These are phyloP conservation scores for Soucietia sequanensis DNA, from an alignment of 805 yeast species.

Conservation along the genomic window DNA sequence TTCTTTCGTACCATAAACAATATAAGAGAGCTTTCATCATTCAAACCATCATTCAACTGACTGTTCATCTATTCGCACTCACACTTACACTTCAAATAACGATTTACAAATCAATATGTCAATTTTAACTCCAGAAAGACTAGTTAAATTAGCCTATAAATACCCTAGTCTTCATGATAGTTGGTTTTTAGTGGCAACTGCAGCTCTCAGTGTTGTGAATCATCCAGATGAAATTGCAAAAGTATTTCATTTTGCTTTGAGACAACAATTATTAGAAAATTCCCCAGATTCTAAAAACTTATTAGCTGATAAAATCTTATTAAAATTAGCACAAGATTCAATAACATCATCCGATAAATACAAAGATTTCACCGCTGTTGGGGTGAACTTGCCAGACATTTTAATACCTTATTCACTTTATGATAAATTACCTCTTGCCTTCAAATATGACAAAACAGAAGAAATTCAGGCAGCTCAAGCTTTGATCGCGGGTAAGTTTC, in stretches of 20 bases:
- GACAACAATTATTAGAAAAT: slow-evolving; percentile 41
- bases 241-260: slow-evolving; percentile 66
- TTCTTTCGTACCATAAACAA: too few relatives aligned
- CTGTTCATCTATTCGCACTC: too few relatives aligned
- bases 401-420: slow-evolving; percentile 38
- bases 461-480: slow-evolving; percentile 37
- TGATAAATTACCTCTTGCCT: slow-evolving; percentile 36
- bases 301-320: slow-evolving; percentile 31
- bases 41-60: too few relatives aligned
- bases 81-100: neutral
- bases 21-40: too few relatives aligned
- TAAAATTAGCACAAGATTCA: slow-evolving; percentile 39
- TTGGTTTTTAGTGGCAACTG: slow-evolving; percentile 82
- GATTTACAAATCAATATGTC: slow-evolving; percentile 10
- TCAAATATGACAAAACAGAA: slow-evolving; percentile 29
- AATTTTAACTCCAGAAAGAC: slow-evolving; percentile 52
- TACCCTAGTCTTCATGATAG: slow-evolving; percentile 53
- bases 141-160: slow-evolving; percentile 49
- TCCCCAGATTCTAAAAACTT: slow-evolving; percentile 19
- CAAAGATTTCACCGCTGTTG: slow-evolving; percentile 38
- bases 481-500: slow-evolving; percentile 49
- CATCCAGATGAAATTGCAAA: slow-evolving; percentile 77
- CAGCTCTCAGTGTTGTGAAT: slow-evolving; percentile 78
- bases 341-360: slow-evolving; percentile 37
- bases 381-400: slow-evolving; percentile 41